phyloP scores from a whole-genome alignment of 371 early-diverging fungal species.

The Lichtheimia ornata region DNA sequence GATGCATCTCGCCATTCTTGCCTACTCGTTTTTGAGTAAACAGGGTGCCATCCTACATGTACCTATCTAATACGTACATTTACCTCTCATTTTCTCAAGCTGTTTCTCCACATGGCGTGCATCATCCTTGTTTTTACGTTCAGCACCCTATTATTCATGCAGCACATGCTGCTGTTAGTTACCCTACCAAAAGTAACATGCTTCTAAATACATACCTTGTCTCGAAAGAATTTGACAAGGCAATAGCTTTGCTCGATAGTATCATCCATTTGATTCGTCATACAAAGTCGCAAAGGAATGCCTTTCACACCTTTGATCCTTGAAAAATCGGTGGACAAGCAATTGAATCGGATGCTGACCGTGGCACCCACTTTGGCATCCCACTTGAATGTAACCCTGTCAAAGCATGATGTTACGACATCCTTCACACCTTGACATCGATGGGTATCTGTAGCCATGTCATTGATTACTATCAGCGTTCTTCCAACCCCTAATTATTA shows the following conservation, averaged over 20 bases:
- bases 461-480: too few species aligned
- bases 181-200: too few species aligned
- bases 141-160: conserved; percentile 52
- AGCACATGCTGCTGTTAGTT: neutral
- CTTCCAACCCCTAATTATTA: too few species aligned
- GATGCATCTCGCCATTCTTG: conserved; percentile 43
- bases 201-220: conserved; percentile 45
- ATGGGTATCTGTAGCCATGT: conserved; percentile 1
- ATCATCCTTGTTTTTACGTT: conserved; percentile 66
- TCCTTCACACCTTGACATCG: conserved; percentile 46
- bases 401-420: conserved; percentile 58
- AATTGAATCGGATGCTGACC: conserved; percentile 66
- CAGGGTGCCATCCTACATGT: conserved; percentile 52
- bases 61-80: neutral
- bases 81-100: conserved; percentile 45
- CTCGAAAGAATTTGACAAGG: conserved; percentile 69
- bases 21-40: conserved; percentile 57
- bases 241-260: conserved; percentile 50
- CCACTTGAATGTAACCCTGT: conserved; percentile 68
- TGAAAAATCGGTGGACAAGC: conserved; percentile 76
- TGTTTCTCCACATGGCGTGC: conserved; percentile 59
- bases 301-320: conserved; percentile 80
- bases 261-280: conserved; percentile 31
- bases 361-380: conserved; percentile 64
- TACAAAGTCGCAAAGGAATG: conserved; percentile 65